Evolutionary conservation across 176 grass and related monocot species (phyloP), one percentile per base, ranked within the genome.

Genomic region (Rhipidocladum racemiflorum): DNA sequence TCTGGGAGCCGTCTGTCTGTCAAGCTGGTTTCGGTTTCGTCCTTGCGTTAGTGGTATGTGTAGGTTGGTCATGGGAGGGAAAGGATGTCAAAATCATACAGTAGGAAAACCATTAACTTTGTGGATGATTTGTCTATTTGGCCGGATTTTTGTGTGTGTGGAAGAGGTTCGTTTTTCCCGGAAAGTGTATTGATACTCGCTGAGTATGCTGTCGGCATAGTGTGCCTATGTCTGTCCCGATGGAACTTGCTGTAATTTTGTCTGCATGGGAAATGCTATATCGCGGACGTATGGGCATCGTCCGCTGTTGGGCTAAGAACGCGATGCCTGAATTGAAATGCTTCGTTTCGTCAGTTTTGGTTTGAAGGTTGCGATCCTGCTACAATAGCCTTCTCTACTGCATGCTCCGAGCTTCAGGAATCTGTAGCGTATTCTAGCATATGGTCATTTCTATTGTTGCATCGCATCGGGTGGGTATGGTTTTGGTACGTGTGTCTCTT

Each of bases 221-320:
- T 81, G 44, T 79, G 30, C 70, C 9, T 24, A 18, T 78, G 75
- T 61, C 28, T 9, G 61, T 49, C 45, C 28, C 71, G 66, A 54
- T 70, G 63, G 82, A 81, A 70, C 25, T n/a, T 59, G 39, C 40
- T 85, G 87, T 79, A 74, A 68, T 74, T 68, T 79, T 65, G 62
- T 45, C 60, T 51, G 55, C 27, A 76, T 39, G 49, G 29, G 65
- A 67, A 77, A 51, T 77, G 65, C 27, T 73, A 77, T 77, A 75
- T 65, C 32, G 65, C n/a, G 29, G 56, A 44, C 63, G 83, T 18
- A 44, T 69, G 9, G 27, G 5, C 46, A 20, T 35, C 77, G 29
- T 68, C 70, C 70, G 28, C 18, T 48, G 27, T 74, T 14, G 20
- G 34, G 73, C 48, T 15, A 43, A 61, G n/a, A 30, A 76, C 35